Conservation (phyloP, 257 asterid species). For the Thymus mandschuricus region DNA sequence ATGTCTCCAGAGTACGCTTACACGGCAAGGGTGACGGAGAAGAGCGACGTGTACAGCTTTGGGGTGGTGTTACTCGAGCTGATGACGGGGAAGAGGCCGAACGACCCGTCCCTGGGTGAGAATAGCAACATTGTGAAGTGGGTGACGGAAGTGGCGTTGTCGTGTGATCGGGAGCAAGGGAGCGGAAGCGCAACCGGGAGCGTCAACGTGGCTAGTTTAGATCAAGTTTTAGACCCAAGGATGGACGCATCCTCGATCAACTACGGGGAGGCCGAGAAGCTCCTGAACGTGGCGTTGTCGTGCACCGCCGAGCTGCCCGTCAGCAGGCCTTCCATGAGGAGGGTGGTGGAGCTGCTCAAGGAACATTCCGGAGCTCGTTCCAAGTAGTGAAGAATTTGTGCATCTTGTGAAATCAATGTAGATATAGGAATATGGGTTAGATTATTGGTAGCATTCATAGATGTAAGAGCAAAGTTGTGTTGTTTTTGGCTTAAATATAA, state of each 20-base stretch:
- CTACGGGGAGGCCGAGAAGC: slow-evolving; percentile 49
- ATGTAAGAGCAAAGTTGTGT: not conserved
- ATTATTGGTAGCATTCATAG: not conserved
- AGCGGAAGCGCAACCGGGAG: slow-evolving; percentile 5
- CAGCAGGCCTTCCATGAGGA: slow-evolving; percentile 81
- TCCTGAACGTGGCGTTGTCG: slow-evolving; percentile 59
- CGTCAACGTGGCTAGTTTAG: slow-evolving; percentile 30
- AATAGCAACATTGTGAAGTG: slow-evolving; percentile 64
- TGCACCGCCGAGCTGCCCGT: slow-evolving; percentile 61
- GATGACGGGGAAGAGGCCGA: slow-evolving; percentile 60
- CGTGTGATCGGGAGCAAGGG: slow-evolving; percentile 35
- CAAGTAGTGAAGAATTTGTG: not conserved
- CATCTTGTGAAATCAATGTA: not conserved
- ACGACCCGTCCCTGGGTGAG: slow-evolving; percentile 56
- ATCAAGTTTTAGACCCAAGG: slow-evolving; percentile 53
- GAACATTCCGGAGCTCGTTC: slow-evolving; percentile 23
- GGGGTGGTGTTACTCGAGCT: slow-evolving; percentile 77
- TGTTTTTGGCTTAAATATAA: not conserved
- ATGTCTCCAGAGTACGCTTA: slow-evolving; percentile 63
- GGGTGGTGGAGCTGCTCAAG: slow-evolving; percentile 64
- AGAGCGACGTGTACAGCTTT: slow-evolving; percentile 82
- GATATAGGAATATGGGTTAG: not conserved
- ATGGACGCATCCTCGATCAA: slow-evolving; percentile 40
- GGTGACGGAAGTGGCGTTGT: slow-evolving; percentile 49
- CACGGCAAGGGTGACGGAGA: slow-evolving; percentile 64